Evolutionary conservation across 176 grass and related monocot species (phyloP).

Genomic region (barley (Hordeum vulgare)): DNA sequence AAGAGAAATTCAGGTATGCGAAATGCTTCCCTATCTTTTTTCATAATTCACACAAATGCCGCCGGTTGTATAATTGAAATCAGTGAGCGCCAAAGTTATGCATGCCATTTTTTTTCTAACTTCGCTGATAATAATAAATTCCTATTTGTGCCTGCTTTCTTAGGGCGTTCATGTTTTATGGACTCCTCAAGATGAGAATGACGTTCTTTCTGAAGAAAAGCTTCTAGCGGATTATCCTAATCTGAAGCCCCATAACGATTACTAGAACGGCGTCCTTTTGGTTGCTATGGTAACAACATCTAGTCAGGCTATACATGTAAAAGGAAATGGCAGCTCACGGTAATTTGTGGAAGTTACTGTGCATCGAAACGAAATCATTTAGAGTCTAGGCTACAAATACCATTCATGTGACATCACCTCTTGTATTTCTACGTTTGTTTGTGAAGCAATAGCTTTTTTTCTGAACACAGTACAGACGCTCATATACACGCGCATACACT

Average conservation of each 20-base stretch:
- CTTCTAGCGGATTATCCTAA: background rate
- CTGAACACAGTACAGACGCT: too few species aligned
- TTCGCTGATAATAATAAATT: background rate
- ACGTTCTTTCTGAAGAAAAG: background rate
- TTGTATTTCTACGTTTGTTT: background rate
- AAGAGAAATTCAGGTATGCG: background rate
- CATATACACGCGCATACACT: too few species aligned
- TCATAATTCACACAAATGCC: background rate
- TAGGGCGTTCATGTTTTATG: constrained; percentile 8
- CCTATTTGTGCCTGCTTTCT: background rate
- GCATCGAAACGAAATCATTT: background rate
- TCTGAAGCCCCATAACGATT: background rate
- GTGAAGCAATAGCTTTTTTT: too few species aligned
- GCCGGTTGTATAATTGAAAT: background rate
- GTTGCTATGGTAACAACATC: too few species aligned
- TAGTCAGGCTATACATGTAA: too few species aligned
- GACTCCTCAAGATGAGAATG: background rate
- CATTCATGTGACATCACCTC: background rate
- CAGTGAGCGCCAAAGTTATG: background rate
- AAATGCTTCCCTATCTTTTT: background rate
- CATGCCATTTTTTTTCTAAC: background rate
- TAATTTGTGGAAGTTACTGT: too few species aligned
- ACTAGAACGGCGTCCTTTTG: background rate
- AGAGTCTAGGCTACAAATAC: background rate
- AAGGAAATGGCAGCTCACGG: too few species aligned